Evolutionary conservation across 129 eudicot species (phyloP), one percentile per base, ranked within the genome.

Genomic region (Flaveria bidentis): DNA sequence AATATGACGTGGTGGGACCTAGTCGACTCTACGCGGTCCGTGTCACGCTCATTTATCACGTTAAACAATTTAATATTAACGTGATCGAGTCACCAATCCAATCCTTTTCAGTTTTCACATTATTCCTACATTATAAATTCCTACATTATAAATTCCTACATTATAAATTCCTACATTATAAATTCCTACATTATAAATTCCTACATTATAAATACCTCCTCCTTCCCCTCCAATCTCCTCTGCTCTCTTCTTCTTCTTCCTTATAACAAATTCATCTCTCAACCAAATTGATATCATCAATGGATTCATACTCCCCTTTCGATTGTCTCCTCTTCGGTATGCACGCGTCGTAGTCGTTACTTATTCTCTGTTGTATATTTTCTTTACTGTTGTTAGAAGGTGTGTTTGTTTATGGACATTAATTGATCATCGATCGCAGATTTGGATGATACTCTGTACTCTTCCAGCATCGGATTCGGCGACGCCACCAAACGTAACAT

Each of bases 361-460:
- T 26, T 25, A 7, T 1, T 39, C 3, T 22, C 12, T 13, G 6
- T 67, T 5, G 0, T 26, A 2, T 63, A 5, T 2, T 5, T 44
- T 9, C 56, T 9, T 22, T 5, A 2, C 2, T 15, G 14, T 28
- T 9, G 0, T 56, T 3, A 20, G 14, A 28, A 44, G 12, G 49
- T 11, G 49, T 44, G 49, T 9, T 44, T 44, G 30, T 9, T 57
- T 25, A 64, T 14, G 5, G 61, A 20, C 41, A 20, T 20, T 20
- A 20, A 50, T 25, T 28, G 25, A 20, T 55, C 44, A 20, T 62
- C 23, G 20, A 46, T 64, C 12, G 76, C 89, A 94, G 98, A 94
- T 89, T 91, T 94, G 90, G 98, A 94, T 63, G 98, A 94, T 72
- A 94, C 98, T 57, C 76, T 94, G 82, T 94, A 94, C 79, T 87